Evolutionary conservation across 495 filamentous ascomycete species (phyloP), one percentile per base, ranked within the genome.

Genomic region (Daldinia vernicosa): DNA sequence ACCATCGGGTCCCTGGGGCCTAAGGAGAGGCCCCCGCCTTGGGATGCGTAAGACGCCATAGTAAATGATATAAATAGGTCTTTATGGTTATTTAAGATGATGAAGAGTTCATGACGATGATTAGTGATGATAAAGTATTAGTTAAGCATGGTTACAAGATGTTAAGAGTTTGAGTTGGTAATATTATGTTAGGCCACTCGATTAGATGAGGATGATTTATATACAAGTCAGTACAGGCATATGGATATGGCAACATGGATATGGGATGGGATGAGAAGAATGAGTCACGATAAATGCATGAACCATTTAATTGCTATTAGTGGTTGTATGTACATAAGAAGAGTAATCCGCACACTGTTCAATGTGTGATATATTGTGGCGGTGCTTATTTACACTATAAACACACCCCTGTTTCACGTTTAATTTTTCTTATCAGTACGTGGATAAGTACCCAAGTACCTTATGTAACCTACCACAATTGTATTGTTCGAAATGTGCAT

Each of bases 11-110:
- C 52, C 30, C 9, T 26, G 24, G 4, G 62, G 70, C 51, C 52
- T 17, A 28, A 74, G 58, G 22, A 74, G 63, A 60, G 62, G 62
- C 47, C 45, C 35, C 33, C 52, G 28, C 40, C 67, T 54, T 47
- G 57, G 2, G 54, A 19, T 54, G n/a, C 30, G 39, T 65, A 56
- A 17, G 52, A 39, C 14, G 63, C 57, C 71, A 76, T 76, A 9
- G 68, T 61, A 55, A 30, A 52, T 14, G 32, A 33, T 71, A 26
- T 26, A 35, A 56, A 26, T 6, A 55, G 5, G 22, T 4, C 28
- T 39, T 14, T 35, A n/a, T 56, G 6, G 35, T 27, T 53, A 1
- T 54, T 26, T 35, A 3, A 1, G 15, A 22, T 12, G 30, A 37
- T 55, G 17, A 14, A 24, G 17, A 47, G 19, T 47, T 47, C n/a